These are phyloP conservation scores for Arachis monticola DNA, from an alignment of 331 rosid genomes.

Conservation along the genomic window DNA sequence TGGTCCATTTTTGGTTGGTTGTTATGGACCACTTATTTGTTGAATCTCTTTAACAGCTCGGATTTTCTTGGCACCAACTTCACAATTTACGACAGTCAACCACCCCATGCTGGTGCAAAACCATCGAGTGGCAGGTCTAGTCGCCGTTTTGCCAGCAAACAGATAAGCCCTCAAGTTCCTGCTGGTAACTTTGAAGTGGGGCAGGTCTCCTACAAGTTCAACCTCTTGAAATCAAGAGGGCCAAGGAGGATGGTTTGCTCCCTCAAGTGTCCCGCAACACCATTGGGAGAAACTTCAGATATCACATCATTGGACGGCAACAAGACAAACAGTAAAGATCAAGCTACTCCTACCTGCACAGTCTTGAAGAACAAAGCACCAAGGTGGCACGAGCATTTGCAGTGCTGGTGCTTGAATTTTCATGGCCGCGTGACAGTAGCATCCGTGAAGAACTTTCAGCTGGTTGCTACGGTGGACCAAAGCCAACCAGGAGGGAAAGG, in stretches of 20 bases:
- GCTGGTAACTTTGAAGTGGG: conserved; percentile 89
- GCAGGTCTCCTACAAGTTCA: conserved; percentile 86
- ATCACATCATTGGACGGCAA: conserved; percentile 35
- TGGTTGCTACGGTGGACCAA: conserved; percentile 80
- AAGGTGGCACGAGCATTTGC: conserved; percentile 96
- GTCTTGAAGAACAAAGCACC: conserved; percentile 94
- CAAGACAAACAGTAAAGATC: conserved; percentile 47
- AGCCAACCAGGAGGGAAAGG: conserved; percentile 91
- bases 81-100: conserved; percentile 88
- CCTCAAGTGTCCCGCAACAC: conserved; percentile 54
- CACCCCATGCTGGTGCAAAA: conserved; percentile 92
- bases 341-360: conserved; percentile 51
- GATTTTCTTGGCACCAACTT: conserved; percentile 96
- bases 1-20: too few relatives aligned
- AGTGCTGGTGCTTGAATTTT: conserved; percentile 99
- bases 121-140: conserved; percentile 71
- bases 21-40: background rate
- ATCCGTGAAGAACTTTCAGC: conserved; percentile 96
- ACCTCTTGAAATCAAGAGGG: conserved; percentile 95
- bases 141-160: conserved; percentile 94
- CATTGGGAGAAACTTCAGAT: conserved; percentile 49
- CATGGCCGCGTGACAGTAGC: conserved; percentile 97
- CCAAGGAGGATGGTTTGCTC: conserved; percentile 95
- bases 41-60: conserved; percentile 64
- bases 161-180: conserved; percentile 94